Conservation (phyloP, 176 grass and related monocot genomes). For the Eleusine coracana region DNA sequence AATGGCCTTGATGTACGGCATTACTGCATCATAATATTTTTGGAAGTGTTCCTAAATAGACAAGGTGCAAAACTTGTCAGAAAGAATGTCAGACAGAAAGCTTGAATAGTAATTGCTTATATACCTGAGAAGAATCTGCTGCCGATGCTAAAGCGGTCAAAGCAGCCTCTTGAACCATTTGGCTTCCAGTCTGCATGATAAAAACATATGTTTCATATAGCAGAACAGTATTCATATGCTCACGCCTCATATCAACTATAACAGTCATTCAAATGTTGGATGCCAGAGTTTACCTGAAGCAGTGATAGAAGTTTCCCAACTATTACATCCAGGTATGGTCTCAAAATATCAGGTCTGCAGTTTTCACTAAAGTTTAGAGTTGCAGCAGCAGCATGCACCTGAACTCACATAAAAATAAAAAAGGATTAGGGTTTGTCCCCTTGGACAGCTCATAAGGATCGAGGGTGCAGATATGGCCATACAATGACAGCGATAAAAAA, state of each 20-base stretch:
- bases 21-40: slow-evolving; percentile 97
- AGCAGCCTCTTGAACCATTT: slow-evolving; percentile 99
- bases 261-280: slow-evolving; percentile 28
- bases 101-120: slow-evolving; percentile 12
- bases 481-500: slow-evolving; percentile 30
- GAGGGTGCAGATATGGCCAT: slow-evolving; percentile 18
- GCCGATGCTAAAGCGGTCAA: slow-evolving; percentile 97
- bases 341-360: slow-evolving; percentile 90
- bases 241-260: slow-evolving; percentile 4
- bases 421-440: slow-evolving; percentile 38
- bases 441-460: slow-evolving; percentile 12
- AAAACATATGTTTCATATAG: slow-evolving; percentile 28
- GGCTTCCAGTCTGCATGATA: slow-evolving; percentile 74
- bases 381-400: slow-evolving; percentile 95
- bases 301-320: slow-evolving; percentile 80
- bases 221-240: background rate
- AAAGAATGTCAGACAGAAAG: slow-evolving; percentile 27
- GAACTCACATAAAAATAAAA: slow-evolving; percentile 30
- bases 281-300: slow-evolving; percentile 65
- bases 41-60: slow-evolving; percentile 87
- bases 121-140: slow-evolving; percentile 97
- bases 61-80: slow-evolving; percentile 29
- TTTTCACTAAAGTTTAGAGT: slow-evolving; percentile 98
- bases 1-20: slow-evolving; percentile 96
- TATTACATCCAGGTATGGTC: slow-evolving; percentile 85